Conservation (phyloP, 2,329 filamentous ascomycete genomes). For the Aspergillus eucalypticola region DNA sequence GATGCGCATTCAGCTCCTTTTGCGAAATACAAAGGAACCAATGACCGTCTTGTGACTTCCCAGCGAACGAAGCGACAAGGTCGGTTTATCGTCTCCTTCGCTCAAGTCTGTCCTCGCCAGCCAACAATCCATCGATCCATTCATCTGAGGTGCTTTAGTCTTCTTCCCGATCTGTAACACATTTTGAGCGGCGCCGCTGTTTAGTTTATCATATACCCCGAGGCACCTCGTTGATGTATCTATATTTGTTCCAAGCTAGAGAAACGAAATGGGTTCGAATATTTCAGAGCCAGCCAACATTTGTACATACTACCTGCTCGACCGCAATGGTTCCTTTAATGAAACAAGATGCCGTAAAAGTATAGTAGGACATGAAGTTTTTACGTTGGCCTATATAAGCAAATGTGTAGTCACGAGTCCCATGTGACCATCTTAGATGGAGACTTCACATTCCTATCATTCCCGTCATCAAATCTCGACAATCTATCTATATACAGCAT, state of each 20-base stretch:
- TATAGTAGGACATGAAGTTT: too few relatives aligned
- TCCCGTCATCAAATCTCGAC: not conserved
- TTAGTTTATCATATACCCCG: constrained; percentile 30
- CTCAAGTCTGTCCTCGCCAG: constrained; percentile 8
- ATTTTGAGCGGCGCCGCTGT: constrained; percentile 21
- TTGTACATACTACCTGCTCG: not conserved
- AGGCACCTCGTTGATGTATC: constrained; percentile 23
- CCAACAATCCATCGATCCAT: constrained; percentile 7
- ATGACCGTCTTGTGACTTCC: not conserved
- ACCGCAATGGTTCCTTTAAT: not conserved
- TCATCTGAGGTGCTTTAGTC: not conserved
- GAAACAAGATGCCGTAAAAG: not conserved
- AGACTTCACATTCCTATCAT: not conserved
- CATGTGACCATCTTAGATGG: not conserved
- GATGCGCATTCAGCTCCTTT: not conserved
- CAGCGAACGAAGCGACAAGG: not conserved
- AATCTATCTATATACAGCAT: not conserved
- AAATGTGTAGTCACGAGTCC: not conserved
- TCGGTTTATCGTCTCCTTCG: not conserved
- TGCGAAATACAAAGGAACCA: not conserved
- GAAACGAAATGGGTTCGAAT: constrained; percentile 11
- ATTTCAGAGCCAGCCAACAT: not conserved
- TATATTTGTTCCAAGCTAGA: constrained; percentile 19
- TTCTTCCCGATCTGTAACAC: constrained; percentile 15
- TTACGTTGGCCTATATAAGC: not conserved